Conservation (phyloP, 176 grass and related monocot species). For the Olyra latifolia region DNA sequence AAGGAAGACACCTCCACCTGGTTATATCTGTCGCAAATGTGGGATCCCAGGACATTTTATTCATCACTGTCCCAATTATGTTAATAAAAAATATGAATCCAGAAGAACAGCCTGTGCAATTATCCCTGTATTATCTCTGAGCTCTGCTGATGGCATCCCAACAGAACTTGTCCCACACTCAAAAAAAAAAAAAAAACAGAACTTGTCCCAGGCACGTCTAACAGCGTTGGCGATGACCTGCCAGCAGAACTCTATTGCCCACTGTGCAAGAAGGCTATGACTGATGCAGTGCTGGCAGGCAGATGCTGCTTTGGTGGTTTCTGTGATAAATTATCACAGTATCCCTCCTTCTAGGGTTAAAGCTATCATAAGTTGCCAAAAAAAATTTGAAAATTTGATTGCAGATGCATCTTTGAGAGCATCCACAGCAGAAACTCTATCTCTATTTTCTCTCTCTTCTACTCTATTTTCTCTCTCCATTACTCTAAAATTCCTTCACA, state of each 20-base stretch:
- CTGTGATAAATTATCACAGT: constrained; percentile 47
- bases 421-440: no score
- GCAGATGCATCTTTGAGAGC: neutral
- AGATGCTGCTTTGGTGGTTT: constrained; percentile 40
- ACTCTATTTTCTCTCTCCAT: no score
- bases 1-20: constrained; percentile 8
- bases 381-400: neutral
- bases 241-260: constrained; percentile 26
- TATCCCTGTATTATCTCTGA: constrained; percentile 9
- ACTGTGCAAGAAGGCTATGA: constrained; percentile 30
- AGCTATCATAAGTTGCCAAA: constrained; percentile 34
- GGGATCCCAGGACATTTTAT: constrained; percentile 44
- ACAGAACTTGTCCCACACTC: no score
- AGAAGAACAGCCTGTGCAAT: constrained; percentile 14
- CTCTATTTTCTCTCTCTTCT: no score
- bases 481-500: no score
- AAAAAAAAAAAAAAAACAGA: no score
- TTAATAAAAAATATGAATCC: constrained; percentile 21
- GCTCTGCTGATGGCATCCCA: constrained; percentile 9
- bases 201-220: constrained; percentile 1
- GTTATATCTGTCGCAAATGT: constrained; percentile 44
- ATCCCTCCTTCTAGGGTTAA: no score
- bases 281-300: constrained; percentile 12
- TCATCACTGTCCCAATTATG: constrained; percentile 42
- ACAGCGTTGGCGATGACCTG: neutral